Conservation (phyloP, 2,329 filamentous ascomycete genomes). For the Fusarium sacchari region DNA sequence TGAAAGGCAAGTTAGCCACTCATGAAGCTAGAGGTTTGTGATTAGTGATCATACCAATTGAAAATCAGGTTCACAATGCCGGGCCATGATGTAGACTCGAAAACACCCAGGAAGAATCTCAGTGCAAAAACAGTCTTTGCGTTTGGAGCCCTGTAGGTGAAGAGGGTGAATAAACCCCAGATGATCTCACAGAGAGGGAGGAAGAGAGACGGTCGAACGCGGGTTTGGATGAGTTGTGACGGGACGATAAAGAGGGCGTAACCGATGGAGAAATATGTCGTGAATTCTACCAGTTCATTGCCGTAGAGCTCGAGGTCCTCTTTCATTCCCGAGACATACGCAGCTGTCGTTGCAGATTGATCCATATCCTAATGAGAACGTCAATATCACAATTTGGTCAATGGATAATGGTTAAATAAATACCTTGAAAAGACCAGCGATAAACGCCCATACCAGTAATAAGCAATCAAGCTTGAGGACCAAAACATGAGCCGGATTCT, state of each 20-base stretch:
- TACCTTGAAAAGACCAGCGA: conserved; percentile 29
- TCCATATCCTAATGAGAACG: conserved; percentile 32
- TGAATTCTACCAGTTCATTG: conserved; percentile 39
- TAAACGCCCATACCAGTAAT: conserved; percentile 41
- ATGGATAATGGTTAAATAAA: rapidly evolving
- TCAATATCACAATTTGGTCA: not conserved
- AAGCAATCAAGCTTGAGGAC: conserved; percentile 45
- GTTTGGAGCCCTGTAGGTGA: conserved; percentile 32
- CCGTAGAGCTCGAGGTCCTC: conserved; percentile 29
- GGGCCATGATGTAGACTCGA: conserved; percentile 40
- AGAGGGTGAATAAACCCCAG: conserved; percentile 34
- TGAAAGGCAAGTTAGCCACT: not conserved
- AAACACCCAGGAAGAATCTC: conserved; percentile 38
- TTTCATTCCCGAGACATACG: conserved; percentile 39
- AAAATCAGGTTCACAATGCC: conserved; percentile 38
- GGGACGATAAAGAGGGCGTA: conserved; percentile 39
- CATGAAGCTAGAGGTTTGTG: rapidly evolving
- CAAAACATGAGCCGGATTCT: conserved; percentile 42
- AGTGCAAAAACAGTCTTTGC: conserved; percentile 28
- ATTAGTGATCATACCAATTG: conserved; percentile 21
- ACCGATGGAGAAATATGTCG: conserved; percentile 40
- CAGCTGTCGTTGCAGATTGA: conserved; percentile 36
- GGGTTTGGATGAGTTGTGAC: conserved; percentile 36
- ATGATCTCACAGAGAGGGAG: conserved; percentile 35
- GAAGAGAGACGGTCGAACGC: conserved; percentile 36